These are phyloP conservation scores for Circinella umbellata DNA, from an alignment of 371 early-diverging fungal genomes.

Conservation along the genomic window DNA sequence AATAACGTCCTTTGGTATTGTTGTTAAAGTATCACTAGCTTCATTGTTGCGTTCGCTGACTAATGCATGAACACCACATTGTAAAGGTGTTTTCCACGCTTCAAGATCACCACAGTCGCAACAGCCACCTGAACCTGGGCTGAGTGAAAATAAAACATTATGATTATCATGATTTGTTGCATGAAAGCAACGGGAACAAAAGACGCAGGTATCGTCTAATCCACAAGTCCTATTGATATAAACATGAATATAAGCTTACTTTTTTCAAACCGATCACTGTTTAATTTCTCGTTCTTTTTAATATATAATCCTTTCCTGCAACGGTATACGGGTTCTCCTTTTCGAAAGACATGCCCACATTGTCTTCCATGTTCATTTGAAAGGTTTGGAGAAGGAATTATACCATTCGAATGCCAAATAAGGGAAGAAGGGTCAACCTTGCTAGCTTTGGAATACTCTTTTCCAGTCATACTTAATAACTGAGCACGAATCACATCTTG, in stretches of 20 bases:
- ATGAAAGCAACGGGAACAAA: constrained; percentile 93
- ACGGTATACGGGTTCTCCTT: constrained; percentile 84
- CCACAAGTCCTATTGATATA: constrained; percentile 62
- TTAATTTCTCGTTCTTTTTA: neutral
- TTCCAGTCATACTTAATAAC: constrained; percentile 3
- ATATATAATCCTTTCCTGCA: constrained; percentile 64
- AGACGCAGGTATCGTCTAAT: constrained; percentile 94
- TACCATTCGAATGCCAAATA: constrained; percentile 41
- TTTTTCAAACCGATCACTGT: neutral
- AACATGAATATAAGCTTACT: too few species aligned
- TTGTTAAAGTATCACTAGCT: constrained; percentile 2
- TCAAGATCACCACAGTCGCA: constrained; percentile 98
- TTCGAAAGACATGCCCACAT: constrained; percentile 86
- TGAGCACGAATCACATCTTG: constrained; percentile 39
- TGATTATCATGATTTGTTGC: constrained; percentile 93
- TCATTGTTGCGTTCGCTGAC: neutral
- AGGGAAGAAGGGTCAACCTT: neutral
- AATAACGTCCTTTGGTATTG: constrained; percentile 23
- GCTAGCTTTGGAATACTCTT: neutral
- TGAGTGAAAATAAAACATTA: constrained; percentile 86
- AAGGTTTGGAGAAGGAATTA: constrained; percentile 37
- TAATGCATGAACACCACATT: constrained; percentile 80
- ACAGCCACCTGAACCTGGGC: constrained; percentile 88
- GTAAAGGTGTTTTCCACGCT: constrained; percentile 87
- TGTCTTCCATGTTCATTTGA: constrained; percentile 68